Conservation (phyloP, 805 yeast species). For the Candida parachauliodes region DNA sequence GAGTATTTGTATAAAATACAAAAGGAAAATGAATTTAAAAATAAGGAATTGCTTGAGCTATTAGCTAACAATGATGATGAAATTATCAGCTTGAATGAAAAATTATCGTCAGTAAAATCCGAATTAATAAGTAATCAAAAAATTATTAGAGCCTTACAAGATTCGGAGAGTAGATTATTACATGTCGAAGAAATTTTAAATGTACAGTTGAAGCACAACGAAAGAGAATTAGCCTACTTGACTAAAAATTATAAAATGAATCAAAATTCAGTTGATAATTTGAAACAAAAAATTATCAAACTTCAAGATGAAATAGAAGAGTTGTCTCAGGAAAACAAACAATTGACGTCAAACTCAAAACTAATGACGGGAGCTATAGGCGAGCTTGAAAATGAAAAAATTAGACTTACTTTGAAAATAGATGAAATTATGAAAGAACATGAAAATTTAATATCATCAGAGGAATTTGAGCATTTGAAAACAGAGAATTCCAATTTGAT, state of each 20-base stretch:
- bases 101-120: conserved; percentile 3
- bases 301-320: conserved; percentile 5
- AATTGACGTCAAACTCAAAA: conserved; percentile 1
- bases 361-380: background rate
- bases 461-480: background rate
- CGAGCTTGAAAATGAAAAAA: conserved; percentile 9
- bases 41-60: conserved; percentile 3
- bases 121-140: conserved; percentile 7
- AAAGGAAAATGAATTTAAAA: conserved; percentile 14
- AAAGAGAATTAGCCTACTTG: conserved; percentile 23
- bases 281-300: conserved; percentile 5
- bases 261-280: conserved; percentile 9
- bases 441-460: conserved; percentile 14
- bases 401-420: conserved; percentile 13
- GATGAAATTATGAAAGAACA: conserved; percentile 18
- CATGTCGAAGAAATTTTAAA: conserved; percentile 19
- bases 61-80: conserved; percentile 5
- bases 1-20: conserved; percentile 24
- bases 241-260: conserved; percentile 21
- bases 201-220: conserved; percentile 25
- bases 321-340: conserved; percentile 2
- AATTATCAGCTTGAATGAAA: conserved; percentile 13
- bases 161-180: conserved; percentile 11
- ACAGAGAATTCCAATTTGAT: background rate
- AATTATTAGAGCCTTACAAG: conserved; percentile 16